A percentile compares a stretch with the other conserved stretches of the same genome.
These are phyloP conservation scores for Lecanicillium sp. DNA, from an alignment of 2,329 filamentous ascomycete species.

Conservation along the genomic window DNA sequence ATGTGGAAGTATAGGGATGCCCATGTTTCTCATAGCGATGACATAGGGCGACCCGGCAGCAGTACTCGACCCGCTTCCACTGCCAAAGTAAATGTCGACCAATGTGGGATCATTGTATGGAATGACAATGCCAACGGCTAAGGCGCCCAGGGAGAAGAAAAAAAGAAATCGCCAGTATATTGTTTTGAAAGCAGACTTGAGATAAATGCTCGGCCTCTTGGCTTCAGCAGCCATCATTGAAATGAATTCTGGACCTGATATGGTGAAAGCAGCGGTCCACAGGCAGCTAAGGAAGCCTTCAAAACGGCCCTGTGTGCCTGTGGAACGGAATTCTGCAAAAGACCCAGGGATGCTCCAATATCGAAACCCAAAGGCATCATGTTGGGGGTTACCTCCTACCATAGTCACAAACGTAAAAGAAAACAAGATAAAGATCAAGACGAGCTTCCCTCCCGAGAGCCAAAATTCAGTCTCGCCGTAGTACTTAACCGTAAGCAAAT, in stretches of 20 bases:
- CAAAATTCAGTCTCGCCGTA: constrained; percentile 68
- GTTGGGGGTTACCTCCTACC: constrained; percentile 65
- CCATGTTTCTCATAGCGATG: constrained; percentile 50
- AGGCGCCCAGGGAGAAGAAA: constrained; percentile 62
- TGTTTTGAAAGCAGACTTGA: constrained; percentile 63
- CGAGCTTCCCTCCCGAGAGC: constrained; percentile 52
- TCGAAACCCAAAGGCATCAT: constrained; percentile 61
- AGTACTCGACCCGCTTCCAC: constrained; percentile 24
- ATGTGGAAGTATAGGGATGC: constrained; percentile 43
- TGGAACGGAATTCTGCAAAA: constrained; percentile 46
- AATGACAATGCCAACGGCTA: constrained; percentile 59
- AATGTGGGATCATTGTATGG: constrained; percentile 54
- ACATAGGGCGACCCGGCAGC: constrained; percentile 54
- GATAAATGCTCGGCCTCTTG: constrained; percentile 50
- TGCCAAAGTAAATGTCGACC: constrained; percentile 35
- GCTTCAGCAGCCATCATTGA: constrained; percentile 62
- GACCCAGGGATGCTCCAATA: constrained; percentile 45
- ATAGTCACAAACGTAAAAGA: constrained; percentile 69
- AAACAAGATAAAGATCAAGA: constrained; percentile 60
- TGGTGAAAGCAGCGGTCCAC: constrained; percentile 54
- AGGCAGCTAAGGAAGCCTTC: constrained; percentile 61
- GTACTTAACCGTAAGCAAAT: constrained; percentile 55
- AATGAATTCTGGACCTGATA: constrained; percentile 60
- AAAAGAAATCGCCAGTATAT: constrained; percentile 63
- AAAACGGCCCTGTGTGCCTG: constrained; percentile 55